Conservation (phyloP, 148 eudicot species). For the Dysphania ambrosioides region DNA sequence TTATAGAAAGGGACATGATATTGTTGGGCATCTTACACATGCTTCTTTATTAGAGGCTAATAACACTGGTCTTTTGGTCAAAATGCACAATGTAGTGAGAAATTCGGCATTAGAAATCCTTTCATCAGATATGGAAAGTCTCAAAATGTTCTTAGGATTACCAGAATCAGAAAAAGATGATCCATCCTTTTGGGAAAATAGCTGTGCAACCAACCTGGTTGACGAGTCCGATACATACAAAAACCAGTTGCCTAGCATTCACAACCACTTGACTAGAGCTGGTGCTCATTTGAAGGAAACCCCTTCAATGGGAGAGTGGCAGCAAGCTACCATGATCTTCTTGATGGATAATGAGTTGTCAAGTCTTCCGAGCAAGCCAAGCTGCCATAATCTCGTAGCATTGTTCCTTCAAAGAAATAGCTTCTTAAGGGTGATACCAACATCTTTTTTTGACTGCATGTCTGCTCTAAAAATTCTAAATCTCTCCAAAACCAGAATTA, state of each 20-base stretch:
- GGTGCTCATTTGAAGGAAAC: constrained; percentile 24
- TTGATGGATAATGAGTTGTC: constrained; percentile 30
- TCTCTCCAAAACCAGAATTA: constrained; percentile 32
- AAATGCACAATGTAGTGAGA: constrained; percentile 22
- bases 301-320: constrained; percentile 30
- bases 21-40: constrained; percentile 16
- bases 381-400: constrained; percentile 19
- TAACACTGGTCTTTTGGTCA: constrained; percentile 17
- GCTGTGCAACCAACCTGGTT: not conserved
- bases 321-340: constrained; percentile 21
- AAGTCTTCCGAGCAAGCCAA: constrained; percentile 21
- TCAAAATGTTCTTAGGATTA: constrained; percentile 1
- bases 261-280: constrained; percentile 20
- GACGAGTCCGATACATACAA: not conserved
- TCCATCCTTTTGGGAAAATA: not conserved
- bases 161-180: not conserved
- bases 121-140: constrained; percentile 13
- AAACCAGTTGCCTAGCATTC: not conserved
- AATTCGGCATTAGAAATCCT: constrained; percentile 31
- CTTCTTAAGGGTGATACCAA: constrained; percentile 29
- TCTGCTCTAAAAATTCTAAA: constrained; percentile 25
- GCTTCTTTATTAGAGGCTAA: constrained; percentile 23
- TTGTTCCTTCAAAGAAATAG: constrained; percentile 34
- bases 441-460: constrained; percentile 32
- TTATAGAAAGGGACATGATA: constrained; percentile 24